Base-by-base conservation (phyloP, 371 early-diverging fungal genomes). In the Mucor sp. region DNA sequence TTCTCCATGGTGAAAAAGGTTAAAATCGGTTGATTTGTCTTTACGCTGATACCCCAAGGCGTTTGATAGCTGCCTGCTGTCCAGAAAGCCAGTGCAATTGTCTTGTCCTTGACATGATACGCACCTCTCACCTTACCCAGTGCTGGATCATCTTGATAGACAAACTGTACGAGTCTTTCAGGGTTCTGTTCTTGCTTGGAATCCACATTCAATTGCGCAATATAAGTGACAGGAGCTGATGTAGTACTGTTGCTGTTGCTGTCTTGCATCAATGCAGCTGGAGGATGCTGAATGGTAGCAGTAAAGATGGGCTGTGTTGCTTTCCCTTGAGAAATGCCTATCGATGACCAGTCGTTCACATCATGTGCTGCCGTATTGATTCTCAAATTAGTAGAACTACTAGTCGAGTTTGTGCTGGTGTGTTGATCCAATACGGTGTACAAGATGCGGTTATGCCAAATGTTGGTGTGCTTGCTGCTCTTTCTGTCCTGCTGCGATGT, bases 371-470 rank as follows among this genome's bases (percentile, higher is more conserved):
- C 55, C 15, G 72, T 65, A 12, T 64, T 65, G 12, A 75, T 57
- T 4, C 61, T 67, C 11, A 74, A 37, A 23, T 53, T 53, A 14
- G 53, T 53, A 14, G 53, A 27, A 53, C 2, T 53, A 53, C 2
- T 53, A n/a, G 71, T 47, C 8, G 60, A 37, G 4, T 27, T 30
- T 30, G 30, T 30, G 6, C 30, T 63, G 3, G 48, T 12, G 28
- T 58, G 39, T 19, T 62, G 30, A 35, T 58, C 55, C 9, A 66
- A 30, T 17, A 75, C 35, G 1, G 65, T 65, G 41, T 75, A 75
- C 15, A 72, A 47, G 50, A 75, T 53, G 12, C 65, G 50, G 21
- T 71, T 68, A 33, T 75, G 75, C 75, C 75, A 75, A 11, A 75
- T 28, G 43, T 48, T 39, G 55, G 19, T 17, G 23, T 48, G 19